phyloP scores from a whole-genome alignment of 2,329 filamentous ascomycete species.

The Endocalyx cinctus region DNA sequence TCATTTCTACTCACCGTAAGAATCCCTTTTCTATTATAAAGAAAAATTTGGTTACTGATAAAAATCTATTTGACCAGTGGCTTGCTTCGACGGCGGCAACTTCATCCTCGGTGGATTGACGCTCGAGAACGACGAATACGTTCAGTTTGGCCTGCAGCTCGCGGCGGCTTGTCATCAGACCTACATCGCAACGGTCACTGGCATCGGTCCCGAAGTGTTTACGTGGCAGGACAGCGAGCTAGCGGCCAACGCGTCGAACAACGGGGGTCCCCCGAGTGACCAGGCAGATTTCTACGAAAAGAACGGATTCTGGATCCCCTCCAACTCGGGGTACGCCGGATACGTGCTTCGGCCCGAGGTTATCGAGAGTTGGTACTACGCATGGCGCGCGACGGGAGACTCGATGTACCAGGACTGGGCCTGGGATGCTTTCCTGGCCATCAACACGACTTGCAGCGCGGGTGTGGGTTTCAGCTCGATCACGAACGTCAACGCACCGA shows the following conservation, averaged over 20 bases:
- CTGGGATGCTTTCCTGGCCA: conserved; percentile 70
- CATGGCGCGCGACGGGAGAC: conserved; percentile 74
- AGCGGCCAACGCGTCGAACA: conserved; percentile 32
- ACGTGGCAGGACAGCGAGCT: conserved; percentile 49
- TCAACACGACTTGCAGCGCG: conserved; percentile 59
- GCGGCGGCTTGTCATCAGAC: conserved; percentile 70
- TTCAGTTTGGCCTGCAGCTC: conserved; percentile 69
- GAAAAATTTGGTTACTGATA: not conserved
- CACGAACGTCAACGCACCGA: conserved; percentile 56
- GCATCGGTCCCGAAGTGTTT: conserved; percentile 74
- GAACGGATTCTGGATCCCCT: conserved; percentile 68
- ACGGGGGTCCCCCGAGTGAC: conserved; percentile 35
- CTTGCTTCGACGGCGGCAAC: conserved; percentile 80
- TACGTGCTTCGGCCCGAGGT: conserved; percentile 79
- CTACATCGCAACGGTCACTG: conserved; percentile 62
- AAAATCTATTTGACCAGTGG: conserved; percentile 43
- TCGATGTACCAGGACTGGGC: conserved; percentile 76
- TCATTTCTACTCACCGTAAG: conserved; percentile 47
- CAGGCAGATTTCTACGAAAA: conserved; percentile 57
- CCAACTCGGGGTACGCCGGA: too few relatives aligned
- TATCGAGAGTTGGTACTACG: conserved; percentile 82
- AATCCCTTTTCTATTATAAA: conserved; percentile 4
- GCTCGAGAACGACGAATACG: conserved; percentile 60
- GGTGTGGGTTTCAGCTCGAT: conserved; percentile 65
- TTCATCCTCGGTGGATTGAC: conserved; percentile 77